Percentiles rank a stretch among this genome's conserved stretches.
Conservation (phyloP, 352 stramenopile genomes). For the Peronospora farinosa region DNA sequence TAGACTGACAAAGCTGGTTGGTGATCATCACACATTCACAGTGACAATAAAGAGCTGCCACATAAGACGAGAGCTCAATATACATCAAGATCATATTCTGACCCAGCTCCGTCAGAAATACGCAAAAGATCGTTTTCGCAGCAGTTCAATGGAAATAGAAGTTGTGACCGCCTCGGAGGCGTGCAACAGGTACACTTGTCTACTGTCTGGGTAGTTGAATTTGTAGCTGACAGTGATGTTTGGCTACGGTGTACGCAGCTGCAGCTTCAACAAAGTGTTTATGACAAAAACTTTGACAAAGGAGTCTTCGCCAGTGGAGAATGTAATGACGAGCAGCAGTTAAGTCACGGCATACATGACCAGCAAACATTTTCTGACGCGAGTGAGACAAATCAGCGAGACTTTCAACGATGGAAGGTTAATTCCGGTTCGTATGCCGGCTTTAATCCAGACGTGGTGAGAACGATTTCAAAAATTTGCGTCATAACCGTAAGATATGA, state of each 20-base stretch:
- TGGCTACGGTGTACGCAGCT: constrained; percentile 1
- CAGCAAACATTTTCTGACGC: constrained; percentile 2
- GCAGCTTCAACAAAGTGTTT: background rate
- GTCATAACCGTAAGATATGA: background rate
- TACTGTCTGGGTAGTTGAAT: background rate
- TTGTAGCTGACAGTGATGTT: constrained; percentile 1
- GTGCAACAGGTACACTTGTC: constrained; percentile 10
- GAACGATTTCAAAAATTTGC: background rate
- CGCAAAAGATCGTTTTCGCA: background rate
- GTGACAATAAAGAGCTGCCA: constrained; percentile 31
- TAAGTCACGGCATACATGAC: background rate
- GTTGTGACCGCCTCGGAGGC: background rate
- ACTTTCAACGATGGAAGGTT: constrained; percentile 8
- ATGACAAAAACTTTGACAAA: constrained; percentile 3
- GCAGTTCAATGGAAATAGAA: background rate
- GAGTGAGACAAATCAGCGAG: background rate
- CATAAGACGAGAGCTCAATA: constrained; percentile 13
- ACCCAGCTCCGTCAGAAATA: constrained; percentile 1
- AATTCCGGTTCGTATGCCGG: constrained; percentile 4
- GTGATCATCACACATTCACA: constrained; percentile 9
- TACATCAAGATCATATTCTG: background rate
- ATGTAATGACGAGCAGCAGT: constrained; percentile 5
- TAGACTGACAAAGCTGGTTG: background rate
- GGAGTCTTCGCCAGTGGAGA: background rate
- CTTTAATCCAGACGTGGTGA: constrained; percentile 15